These are phyloP conservation scores for Bacterosira constricta DNA, from an alignment of 108 stramenopile genomes.

Conservation along the genomic window DNA sequence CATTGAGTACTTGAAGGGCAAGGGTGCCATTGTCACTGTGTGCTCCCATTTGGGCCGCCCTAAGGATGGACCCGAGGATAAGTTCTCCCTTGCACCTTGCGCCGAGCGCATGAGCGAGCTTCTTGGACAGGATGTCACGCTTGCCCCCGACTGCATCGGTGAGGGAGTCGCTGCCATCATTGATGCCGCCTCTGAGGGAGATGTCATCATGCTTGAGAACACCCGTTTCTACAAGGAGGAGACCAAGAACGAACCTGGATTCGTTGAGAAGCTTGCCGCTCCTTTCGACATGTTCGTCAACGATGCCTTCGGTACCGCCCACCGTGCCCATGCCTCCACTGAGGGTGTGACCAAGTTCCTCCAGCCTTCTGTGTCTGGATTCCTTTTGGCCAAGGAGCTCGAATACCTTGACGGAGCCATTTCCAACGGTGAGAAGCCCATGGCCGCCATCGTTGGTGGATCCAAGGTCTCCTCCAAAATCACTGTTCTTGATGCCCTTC, in stretches of 20 bases:
- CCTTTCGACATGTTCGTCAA: slow-evolving; percentile 96
- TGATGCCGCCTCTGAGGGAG: slow-evolving; percentile 84
- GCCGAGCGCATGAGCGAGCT: slow-evolving; percentile 94
- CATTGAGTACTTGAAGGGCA: slow-evolving; percentile 95
- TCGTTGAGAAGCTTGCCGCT: slow-evolving; percentile 92
- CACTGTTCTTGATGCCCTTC: slow-evolving; percentile 97
- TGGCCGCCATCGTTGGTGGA: slow-evolving; percentile 99
- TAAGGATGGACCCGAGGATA: slow-evolving; percentile 96
- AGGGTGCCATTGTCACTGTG: slow-evolving; percentile 98
- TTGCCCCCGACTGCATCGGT: slow-evolving; percentile 98
- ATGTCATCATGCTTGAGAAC: slow-evolving; percentile 99
- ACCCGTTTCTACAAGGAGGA: slow-evolving; percentile 99
- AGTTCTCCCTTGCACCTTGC: slow-evolving; percentile 98
- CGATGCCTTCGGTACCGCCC: slow-evolving; percentile 99
- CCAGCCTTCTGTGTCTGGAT: slow-evolving; percentile 88
- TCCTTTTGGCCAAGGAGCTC: slow-evolving; percentile 98
- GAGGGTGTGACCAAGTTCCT: slow-evolving; percentile 98
- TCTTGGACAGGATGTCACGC: slow-evolving; percentile 90
- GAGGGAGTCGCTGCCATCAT: slow-evolving; percentile 90
- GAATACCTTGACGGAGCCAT: slow-evolving; percentile 99
- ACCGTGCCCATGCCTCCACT: slow-evolving; percentile 99
- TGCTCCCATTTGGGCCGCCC: slow-evolving; percentile 99
- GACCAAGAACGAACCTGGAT: slow-evolving; percentile 90
- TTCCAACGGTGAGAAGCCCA: slow-evolving; percentile 93
- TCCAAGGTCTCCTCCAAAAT: slow-evolving; percentile 99